Base-by-base conservation (phyloP, 108 stramenopile genomes). In the Bacterosira constricta region DNA sequence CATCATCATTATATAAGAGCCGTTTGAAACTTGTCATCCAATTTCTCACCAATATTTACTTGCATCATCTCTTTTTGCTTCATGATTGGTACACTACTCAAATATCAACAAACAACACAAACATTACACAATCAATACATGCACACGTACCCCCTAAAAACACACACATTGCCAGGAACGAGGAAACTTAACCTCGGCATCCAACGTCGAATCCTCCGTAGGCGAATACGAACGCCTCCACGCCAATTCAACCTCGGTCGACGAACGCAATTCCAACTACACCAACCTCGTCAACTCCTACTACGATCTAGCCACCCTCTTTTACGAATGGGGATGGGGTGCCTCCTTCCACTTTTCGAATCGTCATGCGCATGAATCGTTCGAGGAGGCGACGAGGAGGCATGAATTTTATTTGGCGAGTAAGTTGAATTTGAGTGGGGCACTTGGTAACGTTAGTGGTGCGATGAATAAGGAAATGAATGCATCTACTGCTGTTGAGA, bases 291-390 rank as follows among this genome's bases (percentile, higher is more conserved):
- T 93, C 64, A 83, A 83, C 68, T 82, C 84, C 45, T 98, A 96
- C 78, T 98, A 98, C 78, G 94, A 96, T 58, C 80, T 96, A 35
- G 93, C 94, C 50, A 97, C 97, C 3, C 85, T 95, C 74, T 97
- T 98, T 78, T 98, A 98, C 79, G 96, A 97, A 73, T 97, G 88
- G 80, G 97, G 97, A 18, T 98, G 97, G 97, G 92, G 87, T 18
- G 44, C 62, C 49, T 88, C 82, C 47, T 98, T 98, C 80, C 97
- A 98, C 69, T 98, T 97, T 66, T 90, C 89, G 26, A 89, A 90
- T 46, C 92, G 96, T 6, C 87, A 65, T 46, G 67, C 83, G 26
- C 72, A 80, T 44, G 97, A 98, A 77, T 38, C 68, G 20, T 97
- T 98, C 56, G 51, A 69, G 21, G 94, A 96, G 68, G 84, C 87